These are phyloP conservation scores for Zelonia costaricensis DNA, from an alignment of 208 protist genomes.

Conservation along the genomic window DNA sequence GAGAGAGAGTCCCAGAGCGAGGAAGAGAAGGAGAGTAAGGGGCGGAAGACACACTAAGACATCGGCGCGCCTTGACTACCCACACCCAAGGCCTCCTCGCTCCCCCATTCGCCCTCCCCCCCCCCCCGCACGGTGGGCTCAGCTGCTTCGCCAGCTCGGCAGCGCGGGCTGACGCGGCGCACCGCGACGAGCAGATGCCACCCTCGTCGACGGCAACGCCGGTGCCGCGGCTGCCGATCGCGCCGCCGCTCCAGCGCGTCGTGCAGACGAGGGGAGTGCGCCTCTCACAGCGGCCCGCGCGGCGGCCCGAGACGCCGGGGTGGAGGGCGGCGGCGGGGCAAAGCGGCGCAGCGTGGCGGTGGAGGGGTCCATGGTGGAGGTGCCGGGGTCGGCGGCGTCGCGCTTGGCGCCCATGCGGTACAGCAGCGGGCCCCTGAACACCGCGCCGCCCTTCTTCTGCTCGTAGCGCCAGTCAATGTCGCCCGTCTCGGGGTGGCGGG, in stretches of 20 bases:
- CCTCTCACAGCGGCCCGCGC: neutral
- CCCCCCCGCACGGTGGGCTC: too few species aligned
- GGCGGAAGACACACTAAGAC: too few species aligned
- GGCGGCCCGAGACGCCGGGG: neutral
- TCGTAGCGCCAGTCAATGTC: conserved; percentile 91
- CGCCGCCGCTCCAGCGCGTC: neutral
- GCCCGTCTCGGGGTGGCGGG: conserved; percentile 71
- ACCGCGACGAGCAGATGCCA: neutral
- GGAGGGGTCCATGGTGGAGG: conserved; percentile 54
- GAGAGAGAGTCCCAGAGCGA: too few species aligned
- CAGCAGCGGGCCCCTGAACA: conserved; percentile 74
- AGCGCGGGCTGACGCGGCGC: neutral
- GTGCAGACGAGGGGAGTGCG: conserved; percentile 8
- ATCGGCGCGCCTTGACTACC: too few species aligned
- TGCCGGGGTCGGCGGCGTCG: conserved; percentile 53
- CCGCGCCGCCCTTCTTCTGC: conserved; percentile 63
- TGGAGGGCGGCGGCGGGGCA: conserved; percentile 4
- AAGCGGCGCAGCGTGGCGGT: conserved; percentile 30
- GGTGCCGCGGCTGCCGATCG: neutral
- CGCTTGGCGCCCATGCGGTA: conserved; percentile 69
- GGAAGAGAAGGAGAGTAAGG: too few species aligned
- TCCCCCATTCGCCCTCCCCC: too few species aligned
- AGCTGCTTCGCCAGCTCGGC: conserved; percentile 44
- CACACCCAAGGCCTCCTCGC: too few species aligned
- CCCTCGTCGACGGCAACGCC: conserved; percentile 1